Evolutionary conservation across 768 basidiomycete genomes (phyloP).

Genomic region (Tulasnella sp.): DNA sequence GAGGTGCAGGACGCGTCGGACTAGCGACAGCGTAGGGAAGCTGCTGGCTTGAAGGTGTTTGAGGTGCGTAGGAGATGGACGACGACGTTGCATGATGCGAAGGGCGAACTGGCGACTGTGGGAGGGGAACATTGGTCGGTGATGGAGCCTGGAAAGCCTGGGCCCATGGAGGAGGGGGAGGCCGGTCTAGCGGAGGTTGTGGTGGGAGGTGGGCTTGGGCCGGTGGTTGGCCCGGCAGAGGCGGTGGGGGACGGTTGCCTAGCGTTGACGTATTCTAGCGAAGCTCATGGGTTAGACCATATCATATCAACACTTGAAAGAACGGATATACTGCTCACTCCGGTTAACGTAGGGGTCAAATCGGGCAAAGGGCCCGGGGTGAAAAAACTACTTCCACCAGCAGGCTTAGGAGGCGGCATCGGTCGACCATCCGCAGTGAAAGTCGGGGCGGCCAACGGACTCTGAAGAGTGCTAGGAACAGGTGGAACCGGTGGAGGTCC

Average conservation of each 20-base stretch:
- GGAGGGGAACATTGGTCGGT: conserved; percentile 13
- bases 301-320: too few species aligned
- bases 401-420: neutral
- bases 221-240: conserved; percentile 8
- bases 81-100: conserved; percentile 24
- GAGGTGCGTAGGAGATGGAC: conserved; percentile 25
- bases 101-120: conserved; percentile 26
- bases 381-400: neutral
- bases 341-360: neutral
- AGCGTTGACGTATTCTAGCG: neutral
- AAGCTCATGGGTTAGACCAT: neutral
- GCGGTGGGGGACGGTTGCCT: conserved; percentile 9
- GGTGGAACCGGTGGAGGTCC: conserved; percentile 26
- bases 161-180: conserved; percentile 26
- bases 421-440: neutral
- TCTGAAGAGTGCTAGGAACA: conserved; percentile 22
- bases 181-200: conserved; percentile 25
- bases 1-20: conserved; percentile 24
- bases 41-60: conserved; percentile 18
- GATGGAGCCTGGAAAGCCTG: conserved; percentile 29
- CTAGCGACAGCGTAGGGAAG: conserved; percentile 17
- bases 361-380: neutral
- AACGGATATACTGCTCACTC: neutral
- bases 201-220: conserved; percentile 24
- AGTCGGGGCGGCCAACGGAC: conserved; percentile 24